Conservation (phyloP, 1,284 basidiomycete genomes). For the Apiotrichum mycotoxinovorans region DNA sequence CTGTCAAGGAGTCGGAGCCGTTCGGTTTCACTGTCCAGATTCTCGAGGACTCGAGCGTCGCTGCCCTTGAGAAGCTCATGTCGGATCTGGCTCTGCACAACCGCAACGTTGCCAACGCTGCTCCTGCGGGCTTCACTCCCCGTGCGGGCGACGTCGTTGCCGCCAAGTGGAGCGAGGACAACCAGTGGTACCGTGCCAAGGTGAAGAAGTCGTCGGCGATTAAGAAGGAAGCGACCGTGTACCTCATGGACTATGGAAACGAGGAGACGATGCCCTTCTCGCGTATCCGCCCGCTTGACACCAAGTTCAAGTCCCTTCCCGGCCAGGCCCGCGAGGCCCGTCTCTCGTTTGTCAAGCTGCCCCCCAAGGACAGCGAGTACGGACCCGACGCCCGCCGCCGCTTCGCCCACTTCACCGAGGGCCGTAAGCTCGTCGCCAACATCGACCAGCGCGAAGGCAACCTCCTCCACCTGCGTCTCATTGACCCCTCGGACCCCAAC, state of each 20-base stretch:
- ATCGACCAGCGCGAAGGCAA: conserved; percentile 77
- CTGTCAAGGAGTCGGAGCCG: conserved; percentile 71
- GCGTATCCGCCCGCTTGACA: conserved; percentile 71
- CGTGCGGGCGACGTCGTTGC: conserved; percentile 84
- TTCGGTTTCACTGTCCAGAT: conserved; percentile 90
- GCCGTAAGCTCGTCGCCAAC: conserved; percentile 84
- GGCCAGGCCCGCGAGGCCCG: conserved; percentile 58
- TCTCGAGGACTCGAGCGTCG: conserved; percentile 76
- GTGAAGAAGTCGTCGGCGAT: conserved; percentile 73
- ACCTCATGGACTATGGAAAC: conserved; percentile 62
- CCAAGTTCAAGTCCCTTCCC: conserved; percentile 76
- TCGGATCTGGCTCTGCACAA: conserved; percentile 83
- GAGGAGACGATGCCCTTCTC: conserved; percentile 74
- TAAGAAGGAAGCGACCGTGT: conserved; percentile 61
- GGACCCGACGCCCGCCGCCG: conserved; percentile 75
- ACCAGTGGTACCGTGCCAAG: conserved; percentile 89
- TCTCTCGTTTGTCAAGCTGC: conserved; percentile 69
- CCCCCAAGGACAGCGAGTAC: conserved; percentile 75
- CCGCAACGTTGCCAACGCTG: conserved; percentile 57
- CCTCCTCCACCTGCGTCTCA: conserved; percentile 76
- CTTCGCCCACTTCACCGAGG: conserved; percentile 78
- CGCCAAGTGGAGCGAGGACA: conserved; percentile 63
- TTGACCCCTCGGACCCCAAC: conserved; percentile 72
- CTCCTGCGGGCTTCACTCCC: conserved; percentile 67
- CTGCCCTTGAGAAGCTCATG: conserved; percentile 89